Percentiles rank a stretch among this genome's conserved stretches.
These are phyloP conservation scores for Ogataea corticis DNA, from an alignment of 805 yeast species.

Conservation along the genomic window DNA sequence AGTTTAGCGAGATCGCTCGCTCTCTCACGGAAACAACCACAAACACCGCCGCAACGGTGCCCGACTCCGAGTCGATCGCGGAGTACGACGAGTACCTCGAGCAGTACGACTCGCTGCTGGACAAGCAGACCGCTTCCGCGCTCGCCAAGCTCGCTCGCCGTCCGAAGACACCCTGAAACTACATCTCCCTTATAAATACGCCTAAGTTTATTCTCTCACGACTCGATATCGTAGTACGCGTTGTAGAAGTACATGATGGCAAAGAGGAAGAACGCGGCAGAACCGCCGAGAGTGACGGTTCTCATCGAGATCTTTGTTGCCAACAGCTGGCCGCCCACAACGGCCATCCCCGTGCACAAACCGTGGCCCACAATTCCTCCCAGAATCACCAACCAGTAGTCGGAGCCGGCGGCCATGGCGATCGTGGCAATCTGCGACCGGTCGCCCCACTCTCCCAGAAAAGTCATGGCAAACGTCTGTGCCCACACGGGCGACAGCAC, in stretches of 20 bases:
- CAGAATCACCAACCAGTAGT: constrained; percentile 82
- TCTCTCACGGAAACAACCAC: background rate
- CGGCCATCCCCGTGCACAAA: constrained; percentile 86
- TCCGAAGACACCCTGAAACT: background rate
- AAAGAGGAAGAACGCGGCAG: constrained; percentile 81
- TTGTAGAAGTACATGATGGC: constrained; percentile 77
- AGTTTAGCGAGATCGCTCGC: background rate
- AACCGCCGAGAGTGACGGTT: constrained; percentile 89
- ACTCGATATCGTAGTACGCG: constrained; percentile 43
- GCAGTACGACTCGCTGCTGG: background rate
- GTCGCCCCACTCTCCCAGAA: constrained; percentile 98
- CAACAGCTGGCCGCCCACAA: constrained; percentile 85
- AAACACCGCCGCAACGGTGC: background rate
- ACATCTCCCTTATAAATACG: constrained; percentile 1
- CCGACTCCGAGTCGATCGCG: background rate
- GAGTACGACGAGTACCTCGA: constrained; percentile 1
- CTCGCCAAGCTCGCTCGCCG: background rate
- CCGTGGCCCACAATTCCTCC: constrained; percentile 93
- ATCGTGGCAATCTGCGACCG: constrained; percentile 97
- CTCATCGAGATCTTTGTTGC: constrained; percentile 91
- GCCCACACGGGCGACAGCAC: constrained; percentile 87
- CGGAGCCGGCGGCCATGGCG: constrained; percentile 97
- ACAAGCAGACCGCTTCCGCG: background rate
- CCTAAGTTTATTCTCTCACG: constrained; percentile 7
- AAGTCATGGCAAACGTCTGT: constrained; percentile 93